Conservation (phyloP, 2,329 filamentous ascomycete genomes). For the Hirsutella thompsonii region DNA sequence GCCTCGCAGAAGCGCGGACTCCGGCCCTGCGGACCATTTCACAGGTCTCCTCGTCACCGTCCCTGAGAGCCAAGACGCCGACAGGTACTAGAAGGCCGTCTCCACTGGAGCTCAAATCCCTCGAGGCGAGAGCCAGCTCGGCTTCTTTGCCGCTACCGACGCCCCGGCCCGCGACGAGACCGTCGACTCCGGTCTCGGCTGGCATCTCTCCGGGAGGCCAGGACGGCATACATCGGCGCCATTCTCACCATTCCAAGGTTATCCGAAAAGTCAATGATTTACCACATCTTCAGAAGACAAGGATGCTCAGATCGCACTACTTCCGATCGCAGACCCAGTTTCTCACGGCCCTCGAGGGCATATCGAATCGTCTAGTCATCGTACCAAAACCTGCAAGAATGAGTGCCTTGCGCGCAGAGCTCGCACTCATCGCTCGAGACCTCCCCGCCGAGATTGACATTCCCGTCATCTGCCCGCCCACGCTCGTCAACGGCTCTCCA, state of each 20-base stretch:
- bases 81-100: constrained; percentile 28
- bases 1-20: constrained; percentile 13
- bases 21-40: constrained; percentile 13
- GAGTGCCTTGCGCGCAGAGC: constrained; percentile 68
- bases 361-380: constrained; percentile 71
- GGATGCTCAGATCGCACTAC: constrained; percentile 65
- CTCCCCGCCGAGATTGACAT: constrained; percentile 75
- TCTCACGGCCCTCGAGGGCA: constrained; percentile 66
- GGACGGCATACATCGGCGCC: constrained; percentile 41
- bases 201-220: constrained; percentile 29
- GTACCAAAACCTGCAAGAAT: constrained; percentile 72
- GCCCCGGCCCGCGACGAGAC: constrained; percentile 36
- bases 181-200: constrained; percentile 44
- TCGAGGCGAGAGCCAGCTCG: constrained; percentile 53
- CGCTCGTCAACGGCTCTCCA: constrained; percentile 58
- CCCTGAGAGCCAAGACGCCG: constrained; percentile 17
- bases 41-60: constrained; percentile 9
- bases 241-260: constrained; percentile 48
- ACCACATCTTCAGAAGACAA: constrained; percentile 53
- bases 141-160: constrained; percentile 55
- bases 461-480: constrained; percentile 67
- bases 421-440: constrained; percentile 70
- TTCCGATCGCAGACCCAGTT: constrained; percentile 75
- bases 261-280: constrained; percentile 48
- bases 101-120: constrained; percentile 36